Base-by-base conservation (phyloP, 495 filamentous ascomycete genomes). In the Xylaria castorea region DNA sequence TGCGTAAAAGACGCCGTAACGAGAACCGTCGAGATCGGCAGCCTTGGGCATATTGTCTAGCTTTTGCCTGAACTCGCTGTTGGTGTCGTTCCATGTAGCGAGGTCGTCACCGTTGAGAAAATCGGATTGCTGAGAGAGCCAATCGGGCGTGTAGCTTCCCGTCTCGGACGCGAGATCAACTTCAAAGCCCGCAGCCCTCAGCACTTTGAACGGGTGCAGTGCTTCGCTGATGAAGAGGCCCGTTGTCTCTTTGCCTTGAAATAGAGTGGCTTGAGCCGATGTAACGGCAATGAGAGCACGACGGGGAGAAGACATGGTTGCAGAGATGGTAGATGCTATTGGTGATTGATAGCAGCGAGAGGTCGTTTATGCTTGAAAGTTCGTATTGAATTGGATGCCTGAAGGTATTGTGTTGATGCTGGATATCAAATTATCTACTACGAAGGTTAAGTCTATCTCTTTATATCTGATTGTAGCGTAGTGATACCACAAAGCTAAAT, bases 111-210 rank as follows among this genome's bases (percentile, higher is more conserved):
- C 83, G 20, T 75, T 72, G 2, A 86, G 80, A 66, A 76, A 87
- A 67, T 86, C 84, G n/a, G 80, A 74, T 38, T 82, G 78, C 63
- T 79, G 75, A 20, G 80, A 83, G 2, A 86, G 80, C 83, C 83
- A 85, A 75, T 87, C 85, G 0, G 85, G 76, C 20, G 73, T 75
- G 68, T 85, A 87, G 9, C 73, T 79, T n/a, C 85, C 85, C 1
- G 79, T 86, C 69, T 85, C 84, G n/a, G 85, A 86, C 55, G 81
- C 79, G 22, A 87, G 77, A 73, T 87, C 84, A 62, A 87, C 85
- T 53, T 83, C 80, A 76, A 87, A 86, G 48, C 84, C 84, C 7
- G 85, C 84, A 12, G 70, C 73, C 9, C 71, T 76, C 77, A 87
- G 82, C 60, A 83, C 82, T 27, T 80, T 73, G 81, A 81, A 87